phyloP scores from a whole-genome alignment of 1,284 basidiomycete genomes.

The Ceratobasidium sp. region DNA sequence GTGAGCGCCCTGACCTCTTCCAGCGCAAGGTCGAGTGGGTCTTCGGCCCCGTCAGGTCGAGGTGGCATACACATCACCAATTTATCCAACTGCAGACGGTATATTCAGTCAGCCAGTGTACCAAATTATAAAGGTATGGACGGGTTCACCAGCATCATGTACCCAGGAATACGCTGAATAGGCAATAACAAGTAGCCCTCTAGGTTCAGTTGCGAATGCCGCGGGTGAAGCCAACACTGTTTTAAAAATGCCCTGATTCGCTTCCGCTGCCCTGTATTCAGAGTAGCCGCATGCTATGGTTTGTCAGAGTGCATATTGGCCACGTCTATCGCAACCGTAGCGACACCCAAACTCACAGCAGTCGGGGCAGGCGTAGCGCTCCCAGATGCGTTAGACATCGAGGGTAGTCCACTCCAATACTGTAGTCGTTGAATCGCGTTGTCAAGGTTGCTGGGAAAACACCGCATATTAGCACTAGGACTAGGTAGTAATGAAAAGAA shows the following conservation, averaged over 20 bases:
- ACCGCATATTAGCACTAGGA: not conserved
- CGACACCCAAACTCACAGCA: constrained; percentile 68
- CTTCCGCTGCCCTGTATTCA: constrained; percentile 81
- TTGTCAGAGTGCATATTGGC: constrained; percentile 55
- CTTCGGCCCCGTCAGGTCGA: constrained; percentile 72
- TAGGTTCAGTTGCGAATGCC: constrained; percentile 95
- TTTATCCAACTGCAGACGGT: constrained; percentile 74
- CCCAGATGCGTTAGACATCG: constrained; percentile 51
- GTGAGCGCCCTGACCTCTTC: constrained; percentile 87
- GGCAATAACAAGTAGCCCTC: constrained; percentile 95
- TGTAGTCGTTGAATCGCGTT: constrained; percentile 87
- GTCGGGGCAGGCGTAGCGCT: constrained; percentile 62
- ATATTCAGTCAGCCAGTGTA: not conserved
- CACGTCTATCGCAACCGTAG: constrained; percentile 61
- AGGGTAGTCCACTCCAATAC: constrained; percentile 76
- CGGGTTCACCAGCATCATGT: constrained; percentile 82
- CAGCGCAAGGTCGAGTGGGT: constrained; percentile 86
- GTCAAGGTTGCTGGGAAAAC: constrained; percentile 82
- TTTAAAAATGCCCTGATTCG: constrained; percentile 89
- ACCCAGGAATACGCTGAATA: constrained; percentile 95
- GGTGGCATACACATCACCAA: constrained; percentile 85
- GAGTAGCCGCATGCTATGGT: constrained; percentile 48
- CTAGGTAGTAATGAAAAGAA: constrained; percentile 13
- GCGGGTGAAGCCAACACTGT: constrained; percentile 82
- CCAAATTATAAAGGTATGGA: constrained; percentile 3